Evolutionary conservation across 371 early-diverging fungal genomes (phyloP).

Genomic region (Syncephalastrum sp.): DNA sequence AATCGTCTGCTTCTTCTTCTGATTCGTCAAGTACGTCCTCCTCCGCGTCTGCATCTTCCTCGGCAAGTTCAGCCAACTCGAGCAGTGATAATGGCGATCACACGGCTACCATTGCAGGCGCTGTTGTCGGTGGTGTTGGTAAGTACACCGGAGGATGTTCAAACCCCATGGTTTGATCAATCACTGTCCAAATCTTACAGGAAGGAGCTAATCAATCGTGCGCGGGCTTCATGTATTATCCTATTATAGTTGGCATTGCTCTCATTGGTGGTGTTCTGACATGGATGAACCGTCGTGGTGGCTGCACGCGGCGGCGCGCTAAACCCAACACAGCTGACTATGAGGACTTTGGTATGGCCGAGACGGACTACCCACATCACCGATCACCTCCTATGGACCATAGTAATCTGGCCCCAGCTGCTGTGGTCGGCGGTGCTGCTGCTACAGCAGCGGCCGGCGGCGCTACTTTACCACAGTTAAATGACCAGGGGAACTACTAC

Average conservation of each 20-base stretch:
- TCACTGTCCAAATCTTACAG: neutral
- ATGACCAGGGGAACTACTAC: constrained; percentile 23
- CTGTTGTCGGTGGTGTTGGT: constrained; percentile 18
- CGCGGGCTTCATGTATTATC: neutral
- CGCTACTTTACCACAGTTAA: constrained; percentile 11
- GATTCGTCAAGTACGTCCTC: neutral
- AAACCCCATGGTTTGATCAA: neutral
- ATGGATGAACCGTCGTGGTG: constrained; percentile 35
- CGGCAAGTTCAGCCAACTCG: neutral
- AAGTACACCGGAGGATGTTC: constrained; percentile 1
- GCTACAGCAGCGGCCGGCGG: constrained; percentile 4
- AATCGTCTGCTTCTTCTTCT: constrained; percentile 1
- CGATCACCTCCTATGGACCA: constrained; percentile 25
- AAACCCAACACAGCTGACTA: constrained; percentile 30
- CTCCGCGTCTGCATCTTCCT: too few relatives aligned
- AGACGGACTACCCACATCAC: constrained; percentile 36
- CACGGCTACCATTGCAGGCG: constrained; percentile 13
- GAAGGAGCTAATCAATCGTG: neutral
- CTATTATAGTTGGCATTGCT: constrained; percentile 36
- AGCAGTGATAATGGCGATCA: neutral
- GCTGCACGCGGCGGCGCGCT: constrained; percentile 26
- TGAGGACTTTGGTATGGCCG: constrained; percentile 47
- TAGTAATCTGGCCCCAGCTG: constrained; percentile 7
- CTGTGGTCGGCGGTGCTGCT: constrained; percentile 6
- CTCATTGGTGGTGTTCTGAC: constrained; percentile 34